Evolutionary conservation across 345 rosid genomes (phyloP).

Genomic region (Populus davidiana): DNA sequence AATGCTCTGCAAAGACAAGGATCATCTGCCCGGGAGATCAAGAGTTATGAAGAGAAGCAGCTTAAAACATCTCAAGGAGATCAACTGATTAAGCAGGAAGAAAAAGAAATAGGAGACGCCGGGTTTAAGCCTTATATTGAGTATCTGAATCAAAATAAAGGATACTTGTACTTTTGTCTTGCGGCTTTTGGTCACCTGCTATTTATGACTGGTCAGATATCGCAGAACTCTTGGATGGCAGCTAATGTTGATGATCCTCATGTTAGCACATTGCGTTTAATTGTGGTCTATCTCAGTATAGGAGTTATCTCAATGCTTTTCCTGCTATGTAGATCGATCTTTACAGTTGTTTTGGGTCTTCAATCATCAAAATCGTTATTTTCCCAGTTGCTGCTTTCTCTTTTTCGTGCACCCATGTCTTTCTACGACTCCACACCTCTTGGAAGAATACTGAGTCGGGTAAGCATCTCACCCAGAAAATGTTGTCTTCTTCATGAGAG

Average conservation of each 20-base stretch:
- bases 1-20: constrained; percentile 30
- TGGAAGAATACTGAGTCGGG: constrained; percentile 81
- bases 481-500: neutral
- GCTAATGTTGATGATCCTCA: constrained; percentile 61
- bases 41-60: constrained; percentile 40
- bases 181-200: constrained; percentile 44
- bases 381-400: constrained; percentile 61
- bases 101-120: constrained; percentile 71
- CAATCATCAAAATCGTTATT: constrained; percentile 65
- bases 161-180: constrained; percentile 57
- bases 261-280: constrained; percentile 51
- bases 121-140: constrained; percentile 74
- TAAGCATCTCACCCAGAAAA: constrained; percentile 22
- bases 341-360: constrained; percentile 49
- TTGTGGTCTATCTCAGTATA: constrained; percentile 55
- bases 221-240: constrained; percentile 80
- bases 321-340: constrained; percentile 54
- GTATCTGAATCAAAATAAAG: constrained; percentile 68
- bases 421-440: constrained; percentile 90
- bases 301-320: constrained; percentile 46
- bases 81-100: constrained; percentile 82
- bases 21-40: constrained; percentile 51
- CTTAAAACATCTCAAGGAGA: constrained; percentile 44
- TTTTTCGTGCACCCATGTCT: constrained; percentile 81
- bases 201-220: constrained; percentile 56